phyloP scores from a whole-genome alignment of 108 stramenopile genomes.

The Skeletonema marinoi region DNA sequence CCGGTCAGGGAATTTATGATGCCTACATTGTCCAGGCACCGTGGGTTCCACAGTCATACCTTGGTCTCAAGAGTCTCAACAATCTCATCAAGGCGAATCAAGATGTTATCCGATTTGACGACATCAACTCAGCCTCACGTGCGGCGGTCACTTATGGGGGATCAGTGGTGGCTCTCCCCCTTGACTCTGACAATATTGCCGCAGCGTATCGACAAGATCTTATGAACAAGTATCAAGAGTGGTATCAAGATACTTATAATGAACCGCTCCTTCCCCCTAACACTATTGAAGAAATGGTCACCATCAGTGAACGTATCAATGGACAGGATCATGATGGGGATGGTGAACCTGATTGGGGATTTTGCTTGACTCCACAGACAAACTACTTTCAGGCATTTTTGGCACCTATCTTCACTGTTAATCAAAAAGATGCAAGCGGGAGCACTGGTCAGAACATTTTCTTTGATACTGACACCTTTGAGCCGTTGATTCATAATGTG shows the following conservation, averaged over 20 bases:
- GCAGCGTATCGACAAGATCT: slow-evolving; percentile 45
- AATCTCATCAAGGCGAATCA: slow-evolving; percentile 26
- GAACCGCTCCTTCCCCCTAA: slow-evolving; percentile 20
- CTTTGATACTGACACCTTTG: slow-evolving; percentile 39
- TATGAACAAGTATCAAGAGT: slow-evolving; percentile 22
- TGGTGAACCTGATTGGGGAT: slow-evolving; percentile 41
- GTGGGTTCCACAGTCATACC: slow-evolving; percentile 35
- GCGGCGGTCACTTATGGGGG: slow-evolving; percentile 36
- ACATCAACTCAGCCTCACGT: slow-evolving; percentile 38
- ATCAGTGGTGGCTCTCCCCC: slow-evolving; percentile 27
- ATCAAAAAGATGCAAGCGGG: not conserved
- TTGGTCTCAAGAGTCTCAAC: slow-evolving; percentile 28
- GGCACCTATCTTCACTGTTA: slow-evolving; percentile 13
- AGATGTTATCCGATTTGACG: slow-evolving; percentile 27
- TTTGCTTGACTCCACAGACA: slow-evolving; percentile 46
- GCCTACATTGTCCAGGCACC: slow-evolving; percentile 47
- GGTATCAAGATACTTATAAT: slow-evolving; percentile 20
- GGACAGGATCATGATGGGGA: slow-evolving; percentile 46
- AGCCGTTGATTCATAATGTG: slow-evolving; percentile 40
- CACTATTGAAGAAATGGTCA: slow-evolving; percentile 37
- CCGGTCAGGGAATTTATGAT: slow-evolving; percentile 48
- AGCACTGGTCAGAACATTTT: slow-evolving; percentile 50
- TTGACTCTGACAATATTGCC: slow-evolving; percentile 48
- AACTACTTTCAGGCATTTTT: slow-evolving; percentile 48
- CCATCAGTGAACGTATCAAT: slow-evolving; percentile 28